Evolutionary conservation across 345 rosid species (phyloP).

Genomic region (Carallia pectinifolia): DNA sequence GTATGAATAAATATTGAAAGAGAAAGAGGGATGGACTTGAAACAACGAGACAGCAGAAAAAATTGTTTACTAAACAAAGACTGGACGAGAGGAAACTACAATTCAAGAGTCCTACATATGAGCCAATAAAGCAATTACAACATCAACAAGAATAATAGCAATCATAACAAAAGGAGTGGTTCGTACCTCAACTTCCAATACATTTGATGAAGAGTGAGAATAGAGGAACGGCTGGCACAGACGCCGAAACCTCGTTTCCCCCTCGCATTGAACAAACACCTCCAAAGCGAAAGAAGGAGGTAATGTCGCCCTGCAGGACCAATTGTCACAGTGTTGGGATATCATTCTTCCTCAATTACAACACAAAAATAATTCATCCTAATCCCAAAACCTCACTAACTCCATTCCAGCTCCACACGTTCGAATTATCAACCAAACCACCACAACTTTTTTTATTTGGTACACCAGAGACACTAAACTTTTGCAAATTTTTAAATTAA

Average conservation of each 20-base stretch:
- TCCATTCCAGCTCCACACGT: too few relatives aligned
- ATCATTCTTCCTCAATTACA: neutral
- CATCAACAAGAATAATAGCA: neutral
- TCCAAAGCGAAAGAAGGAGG: conserved; percentile 99
- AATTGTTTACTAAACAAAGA: too few relatives aligned
- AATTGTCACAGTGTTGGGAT: conserved; percentile 2
- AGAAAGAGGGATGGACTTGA: neutral
- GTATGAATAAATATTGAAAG: too few relatives aligned
- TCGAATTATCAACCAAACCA: too few relatives aligned
- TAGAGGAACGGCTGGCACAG: conserved; percentile 94
- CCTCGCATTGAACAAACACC: conserved; percentile 89
- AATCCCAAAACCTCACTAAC: too few relatives aligned
- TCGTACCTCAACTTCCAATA: conserved; percentile 88
- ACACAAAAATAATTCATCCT: neutral
- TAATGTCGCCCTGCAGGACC: conserved; percentile 77
- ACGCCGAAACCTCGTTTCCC: conserved; percentile 93
- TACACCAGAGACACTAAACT: too few relatives aligned
- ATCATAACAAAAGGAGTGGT: neutral
- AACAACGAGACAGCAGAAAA: neutral
- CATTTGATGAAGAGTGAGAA: conserved; percentile 94
- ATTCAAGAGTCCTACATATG: neutral
- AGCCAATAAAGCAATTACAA: neutral
- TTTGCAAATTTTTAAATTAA: too few relatives aligned
- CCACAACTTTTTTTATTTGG: too few relatives aligned
- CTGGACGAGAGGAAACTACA: too few relatives aligned